These are phyloP conservation scores for Daldinia caldariorum DNA, from an alignment of 495 filamentous ascomycete species.

Conservation along the genomic window DNA sequence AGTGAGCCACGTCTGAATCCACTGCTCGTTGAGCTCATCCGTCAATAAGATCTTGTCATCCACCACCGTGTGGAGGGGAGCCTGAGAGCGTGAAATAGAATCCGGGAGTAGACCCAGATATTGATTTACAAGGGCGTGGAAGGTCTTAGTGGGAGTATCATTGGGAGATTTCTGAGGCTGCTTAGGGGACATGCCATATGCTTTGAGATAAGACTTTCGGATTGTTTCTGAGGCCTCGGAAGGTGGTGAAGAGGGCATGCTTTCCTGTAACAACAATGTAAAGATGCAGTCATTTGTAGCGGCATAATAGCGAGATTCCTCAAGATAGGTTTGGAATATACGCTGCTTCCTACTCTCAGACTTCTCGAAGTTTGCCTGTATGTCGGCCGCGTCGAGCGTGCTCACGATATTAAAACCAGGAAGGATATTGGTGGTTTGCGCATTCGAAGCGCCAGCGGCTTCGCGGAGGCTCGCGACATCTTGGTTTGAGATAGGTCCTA, in stretches of 20 bases:
- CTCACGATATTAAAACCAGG: constrained; percentile 54
- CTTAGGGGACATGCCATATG: constrained; percentile 47
- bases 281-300: constrained; percentile 57
- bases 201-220: constrained; percentile 44
- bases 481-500: constrained; percentile 71
- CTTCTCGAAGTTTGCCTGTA: constrained; percentile 65
- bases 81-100: constrained; percentile 48
- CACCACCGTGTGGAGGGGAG: constrained; percentile 38
- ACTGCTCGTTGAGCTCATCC: constrained; percentile 67
- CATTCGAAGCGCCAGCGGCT: constrained; percentile 67
- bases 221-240: constrained; percentile 44
- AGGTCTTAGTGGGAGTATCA: constrained; percentile 46
- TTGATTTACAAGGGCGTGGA: constrained; percentile 52
- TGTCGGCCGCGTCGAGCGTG: constrained; percentile 57
- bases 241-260: constrained; percentile 37
- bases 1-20: constrained; percentile 69
- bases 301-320: constrained; percentile 70
- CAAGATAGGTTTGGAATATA: constrained; percentile 72
- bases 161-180: constrained; percentile 39
- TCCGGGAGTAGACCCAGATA: constrained; percentile 52
- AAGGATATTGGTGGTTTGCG: constrained; percentile 59
- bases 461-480: constrained; percentile 73
- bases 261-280: constrained; percentile 55
- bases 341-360: constrained; percentile 67
- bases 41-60: constrained; percentile 46